These are phyloP conservation scores for Wickerhamomyces mucosus DNA, from an alignment of 805 yeast genomes.

Conservation along the genomic window DNA sequence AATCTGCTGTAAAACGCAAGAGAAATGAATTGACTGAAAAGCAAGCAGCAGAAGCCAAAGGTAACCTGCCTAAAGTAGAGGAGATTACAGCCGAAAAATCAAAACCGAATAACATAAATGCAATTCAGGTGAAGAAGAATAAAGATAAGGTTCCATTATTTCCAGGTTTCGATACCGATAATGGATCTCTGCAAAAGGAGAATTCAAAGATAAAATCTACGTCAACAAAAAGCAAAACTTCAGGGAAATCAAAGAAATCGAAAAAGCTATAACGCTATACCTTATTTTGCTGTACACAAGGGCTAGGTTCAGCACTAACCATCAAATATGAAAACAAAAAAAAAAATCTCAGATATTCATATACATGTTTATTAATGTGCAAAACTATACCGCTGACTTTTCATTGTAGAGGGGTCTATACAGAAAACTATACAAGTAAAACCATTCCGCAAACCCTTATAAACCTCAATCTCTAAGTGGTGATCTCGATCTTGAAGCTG, in stretches of 20 bases:
- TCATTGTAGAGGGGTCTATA: no score
- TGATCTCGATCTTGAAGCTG: slow-evolving; percentile 21
- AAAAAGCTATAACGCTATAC: no score
- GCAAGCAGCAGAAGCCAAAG: slow-evolving; percentile 8
- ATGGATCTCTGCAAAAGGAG: background rate
- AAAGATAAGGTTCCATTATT: slow-evolving; percentile 17
- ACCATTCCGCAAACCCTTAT: no score
- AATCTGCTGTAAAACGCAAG: slow-evolving; percentile 61
- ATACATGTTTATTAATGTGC: no score
- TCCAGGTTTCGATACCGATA: slow-evolving; percentile 14
- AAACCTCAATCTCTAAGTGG: slow-evolving; percentile 23
- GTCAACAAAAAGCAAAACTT: background rate
- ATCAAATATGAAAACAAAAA: no score
- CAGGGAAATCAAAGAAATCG: background rate
- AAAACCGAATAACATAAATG: slow-evolving; percentile 6
- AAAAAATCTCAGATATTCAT: no score
- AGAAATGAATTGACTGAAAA: slow-evolving; percentile 11
- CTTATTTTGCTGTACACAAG: no score
- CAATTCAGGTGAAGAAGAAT: slow-evolving; percentile 8
- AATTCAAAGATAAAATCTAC: no score
- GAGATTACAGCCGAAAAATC: slow-evolving; percentile 3
- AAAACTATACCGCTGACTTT: no score
- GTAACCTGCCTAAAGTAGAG: slow-evolving; percentile 4
- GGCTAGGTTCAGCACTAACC: no score
- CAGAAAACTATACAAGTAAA: no score